Evolutionary conservation across 2,329 filamentous ascomycete species (phyloP), one percentile per base, ranked within the genome.

Genomic region (Cryphonectria nitschkei): DNA sequence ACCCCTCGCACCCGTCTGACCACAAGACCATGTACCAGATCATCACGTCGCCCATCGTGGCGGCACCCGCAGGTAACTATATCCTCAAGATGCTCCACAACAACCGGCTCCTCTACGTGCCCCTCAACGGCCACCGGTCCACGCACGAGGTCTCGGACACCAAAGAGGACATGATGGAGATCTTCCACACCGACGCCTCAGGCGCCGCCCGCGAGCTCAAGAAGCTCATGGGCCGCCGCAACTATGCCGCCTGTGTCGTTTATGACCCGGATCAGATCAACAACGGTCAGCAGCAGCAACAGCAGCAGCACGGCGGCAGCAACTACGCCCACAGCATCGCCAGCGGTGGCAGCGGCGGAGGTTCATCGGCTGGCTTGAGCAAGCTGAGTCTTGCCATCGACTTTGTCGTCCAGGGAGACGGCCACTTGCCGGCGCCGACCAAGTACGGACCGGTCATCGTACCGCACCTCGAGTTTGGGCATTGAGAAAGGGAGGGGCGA

Each of bases 111-210:
- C 89, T 98, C 39, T 99, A 98, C 80, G 87, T 99, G 68, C 96
- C 96, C 0, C 86, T 88, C 68, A 99, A 99, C 80, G 95, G 95
- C 1, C 90, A 94, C 70, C 88, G 89, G 74, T 90, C 92, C 0
- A 92, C 87, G 1, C 89, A 94, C 60, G 88, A 91, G 74, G 87
- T 93, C 1, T 92, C 91, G 1, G 96, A 99, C 80, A 99, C 96
- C 63, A 98, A 99, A 82, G 96, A 99, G 81, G 96, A 99, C 82
- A 99, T 99, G 96, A 97, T 99, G 93, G 96, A 99, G 84, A 97
- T 99, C 75, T 99, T 99, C 87, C 94, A 96, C 77, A 93, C 92
- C 9, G 96, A 99, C 76, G 94, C 96, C 22, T 93, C 91, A 68
- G 95, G 96, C n/a, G 85, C 89, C 50, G 85, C 90, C 0, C 87